Evolutionary conservation across 768 basidiomycete genomes (phyloP).

Genomic region (Russula olivacea): DNA sequence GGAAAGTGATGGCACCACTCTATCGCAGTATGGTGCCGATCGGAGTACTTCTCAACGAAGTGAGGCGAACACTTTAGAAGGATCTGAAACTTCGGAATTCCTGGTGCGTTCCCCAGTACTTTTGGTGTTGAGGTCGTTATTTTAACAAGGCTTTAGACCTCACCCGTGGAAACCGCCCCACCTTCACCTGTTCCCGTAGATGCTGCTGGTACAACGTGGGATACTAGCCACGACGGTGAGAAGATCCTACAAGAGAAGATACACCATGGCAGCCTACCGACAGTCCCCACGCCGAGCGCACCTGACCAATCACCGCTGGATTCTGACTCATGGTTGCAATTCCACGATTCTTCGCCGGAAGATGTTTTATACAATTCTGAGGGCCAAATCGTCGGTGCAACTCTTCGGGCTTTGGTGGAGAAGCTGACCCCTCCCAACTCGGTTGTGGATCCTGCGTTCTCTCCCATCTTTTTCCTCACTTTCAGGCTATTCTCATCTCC

Average conservation of each 20-base stretch:
- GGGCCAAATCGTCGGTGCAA: conserved; percentile 86
- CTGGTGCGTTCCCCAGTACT: conserved; percentile 1
- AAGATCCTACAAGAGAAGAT: conserved; percentile 49
- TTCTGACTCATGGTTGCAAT: conserved; percentile 48
- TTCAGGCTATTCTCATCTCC: conserved; percentile 90
- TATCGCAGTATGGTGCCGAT: not conserved
- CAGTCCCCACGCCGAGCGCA: conserved; percentile 39
- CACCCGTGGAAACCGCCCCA: conserved; percentile 38
- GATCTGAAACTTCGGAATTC: conserved; percentile 3
- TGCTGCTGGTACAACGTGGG: conserved; percentile 56
- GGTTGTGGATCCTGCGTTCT: conserved; percentile 81
- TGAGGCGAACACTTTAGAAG: not conserved
- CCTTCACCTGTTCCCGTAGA: conserved; percentile 49
- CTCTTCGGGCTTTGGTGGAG: conserved; percentile 84
- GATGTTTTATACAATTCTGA: conserved; percentile 91
- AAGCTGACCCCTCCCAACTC: conserved; percentile 89
- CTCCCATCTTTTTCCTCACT: conserved; percentile 89
- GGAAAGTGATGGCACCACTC: not conserved
- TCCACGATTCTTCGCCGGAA: conserved; percentile 74
- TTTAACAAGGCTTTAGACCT: conserved; percentile 1
- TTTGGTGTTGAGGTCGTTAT: not conserved
- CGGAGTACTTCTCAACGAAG: not conserved
- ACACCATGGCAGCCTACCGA: conserved; percentile 46
- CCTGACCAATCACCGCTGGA: conserved; percentile 31
- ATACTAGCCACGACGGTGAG: conserved; percentile 39